Percentiles rank a stretch among this genome's conserved stretches.
phyloP scores from a whole-genome alignment of 2,329 filamentous ascomycete genomes.

The Xylariales sp. region DNA sequence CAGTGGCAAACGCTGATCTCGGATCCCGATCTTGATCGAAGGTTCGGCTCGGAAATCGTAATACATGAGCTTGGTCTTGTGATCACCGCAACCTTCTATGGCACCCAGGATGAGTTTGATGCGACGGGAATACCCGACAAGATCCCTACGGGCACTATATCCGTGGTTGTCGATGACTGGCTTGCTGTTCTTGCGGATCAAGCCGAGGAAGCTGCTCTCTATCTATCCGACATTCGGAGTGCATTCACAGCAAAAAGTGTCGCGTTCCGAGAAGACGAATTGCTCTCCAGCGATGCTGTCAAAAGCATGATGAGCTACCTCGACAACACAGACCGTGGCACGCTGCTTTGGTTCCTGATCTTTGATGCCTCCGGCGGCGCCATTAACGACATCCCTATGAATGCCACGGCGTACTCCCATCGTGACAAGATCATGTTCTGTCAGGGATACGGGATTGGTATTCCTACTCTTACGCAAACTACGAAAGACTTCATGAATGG shows the following conservation, averaged over 20 bases:
- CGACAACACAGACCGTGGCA: conserved; percentile 43
- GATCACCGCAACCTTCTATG: conserved; percentile 59
- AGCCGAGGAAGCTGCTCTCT: conserved; percentile 44
- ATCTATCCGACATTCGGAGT: conserved; percentile 40
- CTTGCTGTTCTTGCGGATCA: conserved; percentile 51
- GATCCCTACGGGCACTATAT: conserved; percentile 38
- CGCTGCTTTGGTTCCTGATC: conserved; percentile 55
- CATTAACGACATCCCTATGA: conserved; percentile 47
- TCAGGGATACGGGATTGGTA: conserved; percentile 54
- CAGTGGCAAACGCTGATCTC: conserved; percentile 54
- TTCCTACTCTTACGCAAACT: conserved; percentile 38
- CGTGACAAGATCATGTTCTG: conserved; percentile 61
- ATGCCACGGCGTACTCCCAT: conserved; percentile 59
- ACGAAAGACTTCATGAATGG: conserved; percentile 47
- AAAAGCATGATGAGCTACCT: conserved; percentile 50
- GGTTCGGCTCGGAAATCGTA: conserved; percentile 54
- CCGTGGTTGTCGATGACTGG: conserved; percentile 57
- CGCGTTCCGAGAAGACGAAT: conserved; percentile 44
- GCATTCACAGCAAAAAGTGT: conserved; percentile 56
- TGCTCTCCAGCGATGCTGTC: conserved; percentile 41
- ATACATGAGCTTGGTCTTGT: conserved; percentile 48
- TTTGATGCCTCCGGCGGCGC: conserved; percentile 60
- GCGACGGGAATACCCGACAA: conserved; percentile 42
- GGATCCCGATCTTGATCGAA: conserved; percentile 50
- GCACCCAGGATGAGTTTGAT: conserved; percentile 50